Percentiles rank a stretch among this genome's conserved stretches.
phyloP scores from a whole-genome alignment of 352 stramenopile species.

The Elongisporangium prolatum region DNA sequence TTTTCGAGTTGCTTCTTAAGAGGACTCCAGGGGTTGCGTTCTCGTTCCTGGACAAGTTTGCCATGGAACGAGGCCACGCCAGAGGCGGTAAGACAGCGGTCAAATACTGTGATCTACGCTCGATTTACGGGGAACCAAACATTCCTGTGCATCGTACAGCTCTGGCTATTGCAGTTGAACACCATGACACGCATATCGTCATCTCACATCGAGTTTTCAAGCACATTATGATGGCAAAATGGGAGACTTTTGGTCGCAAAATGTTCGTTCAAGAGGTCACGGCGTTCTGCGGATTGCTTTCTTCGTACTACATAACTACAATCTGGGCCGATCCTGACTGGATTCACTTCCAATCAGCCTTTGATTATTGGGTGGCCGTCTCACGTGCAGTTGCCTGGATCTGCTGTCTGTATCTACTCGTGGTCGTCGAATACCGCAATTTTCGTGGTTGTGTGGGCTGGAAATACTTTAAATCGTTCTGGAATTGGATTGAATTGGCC shows the following conservation, averaged over 20 bases:
- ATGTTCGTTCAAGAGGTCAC: conserved; percentile 53
- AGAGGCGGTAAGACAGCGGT: conserved; percentile 32
- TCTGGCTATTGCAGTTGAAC: conserved; percentile 36
- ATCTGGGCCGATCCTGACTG: conserved; percentile 53
- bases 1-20: conserved; percentile 46
- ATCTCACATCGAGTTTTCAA: conserved; percentile 57
- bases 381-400: conserved; percentile 41
- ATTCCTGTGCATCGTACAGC: conserved; percentile 40
- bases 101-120: conserved; percentile 38
- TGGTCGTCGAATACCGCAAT: conserved; percentile 44
- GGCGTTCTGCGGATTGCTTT: conserved; percentile 39
- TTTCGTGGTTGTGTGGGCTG: conserved; percentile 29
- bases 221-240: conserved; percentile 49
- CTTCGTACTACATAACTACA: conserved; percentile 50
- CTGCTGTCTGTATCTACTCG: conserved; percentile 48
- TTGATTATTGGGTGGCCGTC: conserved; percentile 39
- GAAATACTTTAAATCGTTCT: conserved; percentile 57
- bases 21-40: conserved; percentile 35
- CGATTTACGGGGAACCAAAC: conserved; percentile 44
- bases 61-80: conserved; percentile 28
- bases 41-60: conserved; percentile 51
- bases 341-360: conserved; percentile 23
- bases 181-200: conserved; percentile 24
- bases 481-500: conserved; percentile 51
- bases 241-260: conserved; percentile 40